Evolutionary conservation across 306 rosid genomes (phyloP), one percentile per base, ranked within the genome.

Genomic region (Cucurbita maxima): DNA sequence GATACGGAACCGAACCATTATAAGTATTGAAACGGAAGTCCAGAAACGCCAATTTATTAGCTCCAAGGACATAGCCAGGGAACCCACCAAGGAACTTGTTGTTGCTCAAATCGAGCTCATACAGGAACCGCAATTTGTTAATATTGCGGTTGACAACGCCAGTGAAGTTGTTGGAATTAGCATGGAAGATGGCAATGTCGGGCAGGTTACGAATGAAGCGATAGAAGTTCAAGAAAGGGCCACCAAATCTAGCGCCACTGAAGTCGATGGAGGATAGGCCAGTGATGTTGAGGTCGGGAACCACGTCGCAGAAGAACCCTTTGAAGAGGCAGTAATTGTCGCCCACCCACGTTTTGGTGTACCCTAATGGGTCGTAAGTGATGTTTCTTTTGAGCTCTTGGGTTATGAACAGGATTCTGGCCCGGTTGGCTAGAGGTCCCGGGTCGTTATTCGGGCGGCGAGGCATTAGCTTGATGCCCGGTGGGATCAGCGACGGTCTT

Each of bases 321-420:
- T 82, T 78, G 78, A 78, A 82, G 59, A 56, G 82, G 72, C 85
- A 82, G 44, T 82, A 82, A 34, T 82, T 82, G 64, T 71, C 78
- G 62, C 85, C 82, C 1, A 79, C 79, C 85, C 85, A 82, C 4
- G 85, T 82, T 40, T 16, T 48, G 52, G 85, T 82, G 58, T 78
- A 82, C 58, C 58, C 57, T 25, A 47, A 53, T 3, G 85, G 85
- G 82, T 82, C 85, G 71, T 61, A 82, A 25, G 85, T 82, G 57
- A 82, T 82, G 82, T 82, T 82, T 73, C 82, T 72, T 76, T 82
- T 82, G 53, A 82, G 82, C 50, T 82, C 85, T 58, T 75, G 78
- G 10, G 85, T 71, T 79, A 82, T 82, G 78, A 47, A 82, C 1
- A 82, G 75, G 56, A 82, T 78, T n/a, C 82, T 79, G 3, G 75